phyloP scores from a whole-genome alignment of 352 stramenopile species.

The Globisporangium middletonii region DNA sequence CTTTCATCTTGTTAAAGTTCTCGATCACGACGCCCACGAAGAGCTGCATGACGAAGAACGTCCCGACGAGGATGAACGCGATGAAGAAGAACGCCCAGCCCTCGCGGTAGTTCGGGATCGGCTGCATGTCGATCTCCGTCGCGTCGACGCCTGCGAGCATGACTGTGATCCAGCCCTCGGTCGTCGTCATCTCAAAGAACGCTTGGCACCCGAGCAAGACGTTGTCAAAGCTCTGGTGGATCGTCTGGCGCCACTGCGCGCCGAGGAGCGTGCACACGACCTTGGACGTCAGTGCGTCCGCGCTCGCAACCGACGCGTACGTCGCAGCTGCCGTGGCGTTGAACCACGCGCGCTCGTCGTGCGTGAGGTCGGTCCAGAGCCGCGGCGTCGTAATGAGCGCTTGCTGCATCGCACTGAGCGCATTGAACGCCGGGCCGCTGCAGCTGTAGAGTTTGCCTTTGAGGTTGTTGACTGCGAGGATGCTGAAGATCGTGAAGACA shows the following conservation, averaged over 20 bases:
- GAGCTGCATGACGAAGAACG: conserved; percentile 90
- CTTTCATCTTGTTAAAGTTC: conserved; percentile 86
- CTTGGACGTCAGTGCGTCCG: conserved; percentile 29
- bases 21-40: conserved; percentile 94
- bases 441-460: conserved; percentile 86
- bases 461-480: conserved; percentile 87
- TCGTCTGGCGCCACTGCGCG: conserved; percentile 33
- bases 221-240: conserved; percentile 81
- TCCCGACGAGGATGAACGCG: conserved; percentile 85
- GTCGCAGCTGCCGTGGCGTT: conserved; percentile 9
- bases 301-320: conserved; percentile 10
- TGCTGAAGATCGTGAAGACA: conserved; percentile 85
- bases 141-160: conserved; percentile 87
- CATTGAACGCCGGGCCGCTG: conserved; percentile 37
- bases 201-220: conserved; percentile 53
- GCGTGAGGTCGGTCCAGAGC: conserved; percentile 36
- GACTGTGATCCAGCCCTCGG: conserved; percentile 85
- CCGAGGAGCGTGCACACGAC: conserved; percentile 35
- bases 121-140: conserved; percentile 88
- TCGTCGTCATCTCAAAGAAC: conserved; percentile 91
- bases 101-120: conserved; percentile 67
- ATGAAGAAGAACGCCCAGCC: conserved; percentile 85
- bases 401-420: conserved; percentile 27
- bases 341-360: conserved; percentile 33
- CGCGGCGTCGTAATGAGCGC: conserved; percentile 39